phyloP scores from a whole-genome alignment of 2,329 filamentous ascomycete genomes.

The Rhexocercosporidium sp. region DNA sequence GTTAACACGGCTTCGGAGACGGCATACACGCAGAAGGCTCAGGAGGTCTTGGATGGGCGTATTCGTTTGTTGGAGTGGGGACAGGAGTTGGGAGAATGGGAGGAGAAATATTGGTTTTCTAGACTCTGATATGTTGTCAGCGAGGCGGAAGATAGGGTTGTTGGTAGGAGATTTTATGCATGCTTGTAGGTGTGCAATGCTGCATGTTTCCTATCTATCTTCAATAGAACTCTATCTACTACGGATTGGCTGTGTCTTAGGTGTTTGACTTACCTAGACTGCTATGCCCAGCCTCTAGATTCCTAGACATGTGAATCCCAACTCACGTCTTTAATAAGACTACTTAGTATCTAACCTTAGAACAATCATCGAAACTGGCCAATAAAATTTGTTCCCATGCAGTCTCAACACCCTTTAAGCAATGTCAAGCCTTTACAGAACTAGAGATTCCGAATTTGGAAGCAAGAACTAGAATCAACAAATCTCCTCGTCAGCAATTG shows the following conservation, averaged over 20 bases:
- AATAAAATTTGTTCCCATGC: too few relatives aligned
- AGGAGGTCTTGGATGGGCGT: background rate
- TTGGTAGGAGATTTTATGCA: background rate
- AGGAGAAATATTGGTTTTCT: constrained; percentile 6
- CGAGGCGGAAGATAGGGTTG: background rate
- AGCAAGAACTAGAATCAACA: too few relatives aligned
- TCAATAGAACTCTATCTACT: background rate
- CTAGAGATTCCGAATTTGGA: too few relatives aligned
- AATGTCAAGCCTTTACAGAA: too few relatives aligned
- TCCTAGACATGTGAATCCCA: too few relatives aligned
- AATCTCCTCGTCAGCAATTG: too few relatives aligned
- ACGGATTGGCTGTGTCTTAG: background rate
- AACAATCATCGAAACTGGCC: too few relatives aligned
- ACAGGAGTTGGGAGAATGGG: background rate
- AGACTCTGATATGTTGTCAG: background rate
- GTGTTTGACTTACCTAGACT: background rate
- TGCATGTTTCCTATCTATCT: background rate
- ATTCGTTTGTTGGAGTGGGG: background rate
- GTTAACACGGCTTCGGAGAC: background rate
- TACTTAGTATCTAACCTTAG: too few relatives aligned
- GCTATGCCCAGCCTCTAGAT: too few relatives aligned
- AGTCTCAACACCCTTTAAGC: too few relatives aligned
- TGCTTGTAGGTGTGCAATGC: background rate
- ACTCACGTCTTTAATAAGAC: too few relatives aligned
- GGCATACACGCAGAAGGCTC: background rate